Evolutionary conservation across 345 rosid genomes (phyloP).

Genomic region (Populus alba): DNA sequence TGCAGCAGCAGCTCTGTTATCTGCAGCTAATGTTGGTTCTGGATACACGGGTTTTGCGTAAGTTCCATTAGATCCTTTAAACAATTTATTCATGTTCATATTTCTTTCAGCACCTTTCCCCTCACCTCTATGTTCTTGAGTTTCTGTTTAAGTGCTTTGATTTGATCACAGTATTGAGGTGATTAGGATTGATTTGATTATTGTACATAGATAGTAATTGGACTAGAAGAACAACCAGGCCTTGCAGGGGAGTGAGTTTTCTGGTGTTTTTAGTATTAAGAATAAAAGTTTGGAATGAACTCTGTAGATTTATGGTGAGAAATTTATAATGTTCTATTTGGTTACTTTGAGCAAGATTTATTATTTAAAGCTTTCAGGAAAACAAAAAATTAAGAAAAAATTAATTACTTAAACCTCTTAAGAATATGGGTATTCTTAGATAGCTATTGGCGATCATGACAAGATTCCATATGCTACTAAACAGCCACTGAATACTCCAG

Average conservation of each 20-base stretch:
- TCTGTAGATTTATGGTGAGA: not conserved
- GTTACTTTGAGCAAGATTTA: not conserved
- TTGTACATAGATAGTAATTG: not conserved
- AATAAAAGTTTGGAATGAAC: not conserved
- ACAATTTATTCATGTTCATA: not conserved
- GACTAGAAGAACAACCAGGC: not conserved
- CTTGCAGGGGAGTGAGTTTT: not conserved
- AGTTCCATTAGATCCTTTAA: constrained; percentile 23
- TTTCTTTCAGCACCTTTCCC: not conserved
- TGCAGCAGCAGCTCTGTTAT: constrained; percentile 47
- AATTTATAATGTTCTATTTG: not conserved
- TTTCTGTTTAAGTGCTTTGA: not conserved
- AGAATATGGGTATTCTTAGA: not conserved
- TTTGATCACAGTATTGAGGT: not conserved
- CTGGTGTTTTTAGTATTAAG: not conserved
- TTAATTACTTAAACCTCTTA: not conserved
- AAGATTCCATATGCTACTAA: not conserved
- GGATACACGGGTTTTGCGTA: constrained; percentile 93
- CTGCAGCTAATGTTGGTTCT: constrained; percentile 73
- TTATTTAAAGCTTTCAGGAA: not conserved
- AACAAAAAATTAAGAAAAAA: not conserved
- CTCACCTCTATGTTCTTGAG: not conserved
- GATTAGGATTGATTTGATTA: not conserved
- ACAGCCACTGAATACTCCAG: not conserved
- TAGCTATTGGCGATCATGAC: not conserved